Percentiles rank a stretch among this genome's conserved stretches.
Conservation (phyloP, 257 asterid species). For the Cruciata laevipes region DNA sequence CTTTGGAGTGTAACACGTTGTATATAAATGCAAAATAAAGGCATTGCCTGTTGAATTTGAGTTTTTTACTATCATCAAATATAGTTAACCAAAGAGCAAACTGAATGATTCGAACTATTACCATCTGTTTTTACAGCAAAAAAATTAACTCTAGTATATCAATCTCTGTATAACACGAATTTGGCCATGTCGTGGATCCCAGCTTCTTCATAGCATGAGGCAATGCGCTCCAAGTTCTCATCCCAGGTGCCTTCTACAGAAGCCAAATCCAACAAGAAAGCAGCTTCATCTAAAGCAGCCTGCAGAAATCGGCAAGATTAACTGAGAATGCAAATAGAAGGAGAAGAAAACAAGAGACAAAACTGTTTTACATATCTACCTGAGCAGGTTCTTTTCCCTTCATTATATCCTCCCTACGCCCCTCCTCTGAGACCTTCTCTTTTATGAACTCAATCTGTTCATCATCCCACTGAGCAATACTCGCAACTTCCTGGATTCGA, state of each 20-base stretch:
- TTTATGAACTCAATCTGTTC: constrained; percentile 87
- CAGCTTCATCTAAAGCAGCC: constrained; percentile 93
- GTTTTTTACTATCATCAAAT: background rate
- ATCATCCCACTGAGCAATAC: constrained; percentile 87
- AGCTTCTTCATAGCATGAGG: constrained; percentile 65
- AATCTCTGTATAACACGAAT: constrained; percentile 63
- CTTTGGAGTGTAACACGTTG: constrained; percentile 2
- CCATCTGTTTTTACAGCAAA: background rate
- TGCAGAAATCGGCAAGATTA: constrained; percentile 21
- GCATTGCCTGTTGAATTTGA: background rate
- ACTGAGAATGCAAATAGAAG: background rate
- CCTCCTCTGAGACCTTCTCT: constrained; percentile 85
- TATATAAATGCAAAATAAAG: background rate
- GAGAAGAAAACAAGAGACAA: background rate
- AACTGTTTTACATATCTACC: constrained; percentile 27
- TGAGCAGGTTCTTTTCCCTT: constrained; percentile 91
- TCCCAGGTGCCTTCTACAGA: constrained; percentile 90
- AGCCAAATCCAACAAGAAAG: constrained; percentile 88
- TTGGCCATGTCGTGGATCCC: constrained; percentile 69
- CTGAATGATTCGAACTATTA: background rate
- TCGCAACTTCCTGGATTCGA: constrained; percentile 67
- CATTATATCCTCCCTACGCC: constrained; percentile 70
- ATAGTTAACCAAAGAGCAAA: background rate
- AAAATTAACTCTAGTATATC: background rate
- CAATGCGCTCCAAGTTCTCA: constrained; percentile 52